phyloP scores from a whole-genome alignment of 2,329 filamentous ascomycete genomes.

The Coniochaeta sp. region DNA sequence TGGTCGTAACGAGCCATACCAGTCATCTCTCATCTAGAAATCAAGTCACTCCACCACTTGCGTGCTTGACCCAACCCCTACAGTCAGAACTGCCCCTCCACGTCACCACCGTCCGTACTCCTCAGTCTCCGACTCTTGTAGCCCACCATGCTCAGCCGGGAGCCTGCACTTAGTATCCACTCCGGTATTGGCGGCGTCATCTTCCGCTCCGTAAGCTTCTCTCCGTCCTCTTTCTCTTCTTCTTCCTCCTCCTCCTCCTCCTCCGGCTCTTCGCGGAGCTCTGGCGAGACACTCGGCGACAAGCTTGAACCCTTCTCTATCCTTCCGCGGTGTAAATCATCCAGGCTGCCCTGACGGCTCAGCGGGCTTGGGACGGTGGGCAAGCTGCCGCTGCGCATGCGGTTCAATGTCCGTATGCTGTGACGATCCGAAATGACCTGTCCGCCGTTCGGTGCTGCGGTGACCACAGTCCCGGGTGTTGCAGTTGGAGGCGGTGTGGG shows the following conservation, averaged over 20 bases:
- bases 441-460: conserved; percentile 61
- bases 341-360: conserved; percentile 39
- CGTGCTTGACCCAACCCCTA: not conserved
- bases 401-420: conserved; percentile 41
- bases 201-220: conserved; percentile 29
- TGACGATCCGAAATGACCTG: conserved; percentile 50
- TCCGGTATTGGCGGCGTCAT: conserved; percentile 56
- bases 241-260: conserved; percentile 8
- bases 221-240: conserved; percentile 12
- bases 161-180: conserved; percentile 49
- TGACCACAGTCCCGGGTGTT: conserved; percentile 63
- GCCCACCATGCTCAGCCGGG: conserved; percentile 38
- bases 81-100: conserved; percentile 12
- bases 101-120: conserved; percentile 13
- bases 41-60: not conserved
- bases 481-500: conserved; percentile 57
- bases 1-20: not conserved
- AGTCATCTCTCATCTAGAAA: conserved; percentile 1
- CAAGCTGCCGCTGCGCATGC: conserved; percentile 50
- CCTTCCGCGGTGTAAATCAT: conserved; percentile 30
- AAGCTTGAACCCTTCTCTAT: conserved; percentile 8
- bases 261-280: conserved; percentile 18
- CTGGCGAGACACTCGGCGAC: conserved; percentile 11
- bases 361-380: conserved; percentile 40
- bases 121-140: conserved; percentile 33